These are phyloP conservation scores for Macrolepiota dolichaula DNA, from an alignment of 768 basidiomycete species.

Conservation along the genomic window DNA sequence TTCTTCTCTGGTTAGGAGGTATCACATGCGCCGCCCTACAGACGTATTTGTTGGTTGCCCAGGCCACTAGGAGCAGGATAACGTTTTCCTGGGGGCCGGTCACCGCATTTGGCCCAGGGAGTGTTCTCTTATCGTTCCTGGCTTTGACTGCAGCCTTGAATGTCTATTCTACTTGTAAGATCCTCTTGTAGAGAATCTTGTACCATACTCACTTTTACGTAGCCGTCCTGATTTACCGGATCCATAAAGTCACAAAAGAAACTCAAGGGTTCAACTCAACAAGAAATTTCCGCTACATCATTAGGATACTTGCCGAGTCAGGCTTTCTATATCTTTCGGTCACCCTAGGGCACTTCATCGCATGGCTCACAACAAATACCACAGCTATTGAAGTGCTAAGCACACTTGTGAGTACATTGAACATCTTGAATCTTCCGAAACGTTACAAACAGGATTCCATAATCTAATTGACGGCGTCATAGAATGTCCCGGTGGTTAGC, in stretches of 20 bases:
- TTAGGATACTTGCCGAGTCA: slow-evolving; percentile 3
- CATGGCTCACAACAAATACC: neutral
- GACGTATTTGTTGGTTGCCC: neutral
- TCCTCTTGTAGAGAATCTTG: neutral
- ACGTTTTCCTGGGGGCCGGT: neutral
- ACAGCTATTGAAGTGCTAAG: neutral
- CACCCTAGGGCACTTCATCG: slow-evolving; percentile 4
- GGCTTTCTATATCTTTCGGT: slow-evolving; percentile 4
- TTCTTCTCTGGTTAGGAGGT: neutral
- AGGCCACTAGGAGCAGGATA: neutral
- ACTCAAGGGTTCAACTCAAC: neutral
- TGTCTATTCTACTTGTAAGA: neutral
- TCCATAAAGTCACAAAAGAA: neutral
- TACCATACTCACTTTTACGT: neutral
- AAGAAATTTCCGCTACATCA: neutral
- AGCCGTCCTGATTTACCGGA: neutral
- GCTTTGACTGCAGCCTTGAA: neutral
- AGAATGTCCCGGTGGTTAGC: too few species aligned
- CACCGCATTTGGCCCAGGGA: neutral
- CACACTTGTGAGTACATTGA: neutral
- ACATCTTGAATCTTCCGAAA: too few species aligned
- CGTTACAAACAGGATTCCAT: too few species aligned
- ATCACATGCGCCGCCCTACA: neutral
- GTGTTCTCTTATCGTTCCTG: neutral
- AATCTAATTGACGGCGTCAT: too few species aligned